Conservation (phyloP, 2,329 filamentous ascomycete species). For the Blastomyces percursus region DNA sequence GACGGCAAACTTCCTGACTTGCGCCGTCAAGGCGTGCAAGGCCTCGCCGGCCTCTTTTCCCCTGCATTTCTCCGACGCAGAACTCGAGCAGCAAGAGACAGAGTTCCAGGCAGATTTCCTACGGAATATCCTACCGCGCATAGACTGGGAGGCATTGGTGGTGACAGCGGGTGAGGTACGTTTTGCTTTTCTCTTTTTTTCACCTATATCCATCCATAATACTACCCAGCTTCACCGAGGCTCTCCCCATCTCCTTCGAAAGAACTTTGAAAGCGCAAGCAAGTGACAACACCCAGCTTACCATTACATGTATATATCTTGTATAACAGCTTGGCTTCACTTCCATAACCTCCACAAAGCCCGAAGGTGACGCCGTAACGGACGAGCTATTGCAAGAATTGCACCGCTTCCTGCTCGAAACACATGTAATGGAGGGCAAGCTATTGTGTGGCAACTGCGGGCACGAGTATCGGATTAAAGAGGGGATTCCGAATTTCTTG, state of each 20-base stretch:
- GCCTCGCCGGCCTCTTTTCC: slow-evolving; percentile 68
- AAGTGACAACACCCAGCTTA: neutral
- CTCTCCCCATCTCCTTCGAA: neutral
- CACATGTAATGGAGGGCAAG: slow-evolving; percentile 77
- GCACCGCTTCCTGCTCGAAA: slow-evolving; percentile 76
- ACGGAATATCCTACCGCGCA: slow-evolving; percentile 68
- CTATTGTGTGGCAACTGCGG: slow-evolving; percentile 84
- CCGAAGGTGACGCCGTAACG: slow-evolving; percentile 49
- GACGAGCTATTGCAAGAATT: slow-evolving; percentile 65
- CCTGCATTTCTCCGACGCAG: slow-evolving; percentile 82
- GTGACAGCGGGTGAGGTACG: slow-evolving; percentile 58
- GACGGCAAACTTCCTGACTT: slow-evolving; percentile 92
- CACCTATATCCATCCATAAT: neutral
- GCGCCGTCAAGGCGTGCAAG: slow-evolving; percentile 93
- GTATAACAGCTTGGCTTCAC: slow-evolving; percentile 67
- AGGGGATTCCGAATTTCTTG: slow-evolving; percentile 94
- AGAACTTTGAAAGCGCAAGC: neutral
- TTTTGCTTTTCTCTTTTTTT: neutral
- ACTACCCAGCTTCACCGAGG: no score
- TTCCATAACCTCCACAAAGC: slow-evolving; percentile 53
- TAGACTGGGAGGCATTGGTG: slow-evolving; percentile 78
- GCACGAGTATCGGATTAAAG: slow-evolving; percentile 87
- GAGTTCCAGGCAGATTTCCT: slow-evolving; percentile 73
- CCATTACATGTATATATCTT: neutral
- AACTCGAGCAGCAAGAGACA: slow-evolving; percentile 73